A percentile compares a stretch with the other conserved stretches of the same genome.
phyloP scores from a whole-genome alignment of 805 yeast genomes.

The Diddensiella transvaalensis region DNA sequence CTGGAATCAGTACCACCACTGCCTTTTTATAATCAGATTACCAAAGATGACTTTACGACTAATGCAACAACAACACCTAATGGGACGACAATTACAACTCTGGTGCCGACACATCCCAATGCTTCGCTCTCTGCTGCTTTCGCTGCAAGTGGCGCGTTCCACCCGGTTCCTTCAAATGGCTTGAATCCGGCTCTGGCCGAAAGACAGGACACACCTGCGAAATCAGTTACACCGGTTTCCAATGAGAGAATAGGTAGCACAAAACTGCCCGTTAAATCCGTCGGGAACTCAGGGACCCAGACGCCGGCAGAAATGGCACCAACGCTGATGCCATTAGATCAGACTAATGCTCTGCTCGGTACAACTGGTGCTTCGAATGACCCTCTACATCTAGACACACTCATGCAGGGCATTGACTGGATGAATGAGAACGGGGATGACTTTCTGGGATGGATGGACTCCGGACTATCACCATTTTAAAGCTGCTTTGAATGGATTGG shows the following conservation, averaged over 20 bases:
- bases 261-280: not conserved
- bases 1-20: slow-evolving; percentile 57
- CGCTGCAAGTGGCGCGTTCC: slow-evolving; percentile 3
- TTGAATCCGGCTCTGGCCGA: slow-evolving; percentile 1
- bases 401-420: slow-evolving; percentile 78
- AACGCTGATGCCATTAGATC: not conserved
- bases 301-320: not conserved
- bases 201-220: not conserved
- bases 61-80: slow-evolving; percentile 84
- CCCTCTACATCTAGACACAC: slow-evolving; percentile 28
- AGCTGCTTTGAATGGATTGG: not conserved
- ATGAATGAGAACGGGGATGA: slow-evolving; percentile 79
- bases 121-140: slow-evolving; percentile 14
- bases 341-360: slow-evolving; percentile 16
- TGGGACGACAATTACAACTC: slow-evolving; percentile 85
- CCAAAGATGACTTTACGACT: slow-evolving; percentile 82
- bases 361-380: slow-evolving; percentile 27
- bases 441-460: slow-evolving; percentile 88
- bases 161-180: not conserved
- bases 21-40: slow-evolving; percentile 87
- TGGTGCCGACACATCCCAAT: slow-evolving; percentile 57
- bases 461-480: slow-evolving; percentile 16
- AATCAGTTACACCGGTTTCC: not conserved
- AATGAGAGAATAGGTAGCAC: slow-evolving; percentile 2
- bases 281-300: not conserved